Conservation (phyloP, 2,329 filamentous ascomycete species). For the Aureobasidium sp. region DNA sequence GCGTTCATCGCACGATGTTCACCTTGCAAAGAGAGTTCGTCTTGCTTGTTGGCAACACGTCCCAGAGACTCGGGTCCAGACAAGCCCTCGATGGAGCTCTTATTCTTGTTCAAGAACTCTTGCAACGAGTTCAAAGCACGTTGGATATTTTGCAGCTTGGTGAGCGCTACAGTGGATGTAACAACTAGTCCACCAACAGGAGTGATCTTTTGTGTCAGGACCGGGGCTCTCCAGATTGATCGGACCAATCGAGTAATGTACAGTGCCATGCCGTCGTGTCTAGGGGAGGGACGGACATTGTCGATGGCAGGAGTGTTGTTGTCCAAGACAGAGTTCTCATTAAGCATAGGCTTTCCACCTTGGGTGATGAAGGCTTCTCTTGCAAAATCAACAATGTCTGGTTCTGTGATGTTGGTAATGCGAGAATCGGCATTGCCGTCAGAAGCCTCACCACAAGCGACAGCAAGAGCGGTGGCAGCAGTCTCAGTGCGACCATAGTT, state of each 20-base stretch:
- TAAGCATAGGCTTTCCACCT: slow-evolving; percentile 77
- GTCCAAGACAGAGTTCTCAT: slow-evolving; percentile 64
- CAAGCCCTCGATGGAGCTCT: slow-evolving; percentile 83
- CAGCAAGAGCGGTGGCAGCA: slow-evolving; percentile 82
- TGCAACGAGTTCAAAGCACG: slow-evolving; percentile 71
- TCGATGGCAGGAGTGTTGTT: slow-evolving; percentile 63
- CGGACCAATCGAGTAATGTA: slow-evolving; percentile 86
- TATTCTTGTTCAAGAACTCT: slow-evolving; percentile 80
- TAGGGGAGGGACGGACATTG: slow-evolving; percentile 76
- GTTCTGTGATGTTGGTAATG: slow-evolving; percentile 65
- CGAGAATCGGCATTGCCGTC: slow-evolving; percentile 68
- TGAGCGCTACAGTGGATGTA: slow-evolving; percentile 56
- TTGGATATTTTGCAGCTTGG: slow-evolving; percentile 70
- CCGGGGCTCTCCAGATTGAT: slow-evolving; percentile 75
- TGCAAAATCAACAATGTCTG: slow-evolving; percentile 77
- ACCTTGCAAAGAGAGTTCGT: slow-evolving; percentile 85
- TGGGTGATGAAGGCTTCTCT: slow-evolving; percentile 85
- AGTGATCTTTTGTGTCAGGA: slow-evolving; percentile 53
- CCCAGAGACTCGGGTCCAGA: slow-evolving; percentile 84
- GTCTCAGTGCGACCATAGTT: slow-evolving; percentile 85
- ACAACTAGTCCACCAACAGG: slow-evolving; percentile 58
- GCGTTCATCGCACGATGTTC: slow-evolving; percentile 91
- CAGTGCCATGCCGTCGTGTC: slow-evolving; percentile 79
- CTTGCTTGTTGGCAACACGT: slow-evolving; percentile 70
- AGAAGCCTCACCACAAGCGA: slow-evolving; percentile 87